Percentiles rank a stretch among this genome's conserved stretches.
Conservation (phyloP, 176 grass and related monocot species). For the Carex scoparia region DNA sequence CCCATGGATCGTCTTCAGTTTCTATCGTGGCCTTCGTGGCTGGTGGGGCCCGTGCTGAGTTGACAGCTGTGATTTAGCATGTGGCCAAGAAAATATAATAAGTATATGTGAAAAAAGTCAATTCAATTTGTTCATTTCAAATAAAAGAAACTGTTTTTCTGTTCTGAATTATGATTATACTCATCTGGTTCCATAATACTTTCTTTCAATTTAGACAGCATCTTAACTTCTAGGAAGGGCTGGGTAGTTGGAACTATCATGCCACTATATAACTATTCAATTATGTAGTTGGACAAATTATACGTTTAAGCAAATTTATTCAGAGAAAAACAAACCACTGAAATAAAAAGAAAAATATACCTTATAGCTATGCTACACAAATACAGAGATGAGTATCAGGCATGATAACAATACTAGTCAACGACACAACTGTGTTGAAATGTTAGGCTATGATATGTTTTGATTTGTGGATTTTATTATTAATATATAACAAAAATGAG, state of each 20-base stretch:
- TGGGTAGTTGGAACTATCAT: background rate
- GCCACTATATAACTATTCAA: too few relatives aligned
- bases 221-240: background rate
- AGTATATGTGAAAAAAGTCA: background rate
- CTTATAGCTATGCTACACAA: background rate
- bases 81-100: constrained; percentile 8
- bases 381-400: background rate
- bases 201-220: background rate
- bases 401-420: background rate
- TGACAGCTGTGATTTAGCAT: constrained; percentile 40
- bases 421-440: background rate
- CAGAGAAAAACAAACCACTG: background rate
- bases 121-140: background rate
- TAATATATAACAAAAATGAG: too few relatives aligned
- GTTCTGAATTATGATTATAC: background rate
- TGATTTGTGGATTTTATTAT: too few relatives aligned
- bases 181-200: background rate
- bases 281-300: too few relatives aligned
- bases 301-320: background rate
- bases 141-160: background rate
- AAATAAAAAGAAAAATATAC: background rate
- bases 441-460: background rate
- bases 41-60: constrained; percentile 36
- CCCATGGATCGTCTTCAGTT: constrained; percentile 79
- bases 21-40: constrained; percentile 39